Conservation (phyloP, 345 rosid species). For the Nephelium lappaceum region DNA sequence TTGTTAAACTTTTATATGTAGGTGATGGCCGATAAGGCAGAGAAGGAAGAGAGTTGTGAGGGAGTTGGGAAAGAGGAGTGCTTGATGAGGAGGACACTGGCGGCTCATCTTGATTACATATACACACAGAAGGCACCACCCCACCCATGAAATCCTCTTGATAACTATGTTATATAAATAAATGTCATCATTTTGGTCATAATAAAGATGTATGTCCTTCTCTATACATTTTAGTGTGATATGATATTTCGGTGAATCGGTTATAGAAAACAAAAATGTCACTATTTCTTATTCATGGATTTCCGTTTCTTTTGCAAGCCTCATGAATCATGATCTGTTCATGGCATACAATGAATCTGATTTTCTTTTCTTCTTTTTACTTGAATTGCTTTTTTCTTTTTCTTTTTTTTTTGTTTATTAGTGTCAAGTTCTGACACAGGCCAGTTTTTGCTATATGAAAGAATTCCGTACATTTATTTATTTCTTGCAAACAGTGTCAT, state of each 20-base stretch:
- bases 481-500: not conserved
- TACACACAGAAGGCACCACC: conserved; percentile 45
- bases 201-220: not conserved
- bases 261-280: no score
- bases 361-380: no score
- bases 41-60: conserved; percentile 23
- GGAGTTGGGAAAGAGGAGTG: conserved; percentile 29
- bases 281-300: no score
- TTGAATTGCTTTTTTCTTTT: no score
- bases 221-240: not conserved
- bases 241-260: no score
- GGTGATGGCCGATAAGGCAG: conserved; percentile 28
- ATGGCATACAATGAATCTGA: no score
- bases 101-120: conserved; percentile 53
- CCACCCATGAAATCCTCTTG: conserved; percentile 25
- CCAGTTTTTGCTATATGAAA: no score
- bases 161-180: not conserved
- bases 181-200: not conserved
- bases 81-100: conserved; percentile 46
- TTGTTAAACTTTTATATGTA: not conserved
- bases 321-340: no score
- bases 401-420: no score
- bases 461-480: no score
- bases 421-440: no score
- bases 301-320: no score